These are phyloP conservation scores for Suillus subaureus DNA, from an alignment of 768 basidiomycete species.

Conservation along the genomic window DNA sequence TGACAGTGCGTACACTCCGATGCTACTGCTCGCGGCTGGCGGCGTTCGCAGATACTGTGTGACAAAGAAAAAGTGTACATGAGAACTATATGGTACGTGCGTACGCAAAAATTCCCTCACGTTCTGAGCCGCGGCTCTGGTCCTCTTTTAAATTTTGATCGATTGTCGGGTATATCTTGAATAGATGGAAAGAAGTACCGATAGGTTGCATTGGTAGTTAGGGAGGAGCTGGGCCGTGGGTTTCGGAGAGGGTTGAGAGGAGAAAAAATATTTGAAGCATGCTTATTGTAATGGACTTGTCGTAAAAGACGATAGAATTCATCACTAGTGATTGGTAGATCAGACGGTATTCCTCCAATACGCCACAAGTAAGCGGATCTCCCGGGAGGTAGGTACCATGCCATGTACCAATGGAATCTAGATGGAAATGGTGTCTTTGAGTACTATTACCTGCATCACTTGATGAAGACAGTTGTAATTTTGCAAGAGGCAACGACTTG, in stretches of 20 bases:
- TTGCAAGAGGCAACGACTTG: neutral
- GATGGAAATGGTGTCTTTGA: neutral
- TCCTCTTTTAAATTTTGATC: conserved; percentile 17
- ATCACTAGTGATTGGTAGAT: conserved; percentile 16
- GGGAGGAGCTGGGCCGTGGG: conserved; percentile 9
- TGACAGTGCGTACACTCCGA: conserved; percentile 28
- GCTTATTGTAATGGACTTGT: conserved; percentile 26
- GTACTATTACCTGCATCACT: neutral
- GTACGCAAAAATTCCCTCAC: conserved; percentile 20
- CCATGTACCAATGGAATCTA: neutral
- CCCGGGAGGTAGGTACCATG: neutral
- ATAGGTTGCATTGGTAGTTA: conserved; percentile 23
- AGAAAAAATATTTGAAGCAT: conserved; percentile 31
- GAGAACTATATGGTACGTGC: conserved; percentile 5
- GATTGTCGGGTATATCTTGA: conserved; percentile 11
- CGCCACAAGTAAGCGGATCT: neutral
- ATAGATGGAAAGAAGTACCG: conserved; percentile 25
- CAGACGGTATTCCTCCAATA: neutral
- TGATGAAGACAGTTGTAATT: neutral
- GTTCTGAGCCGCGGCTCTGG: conserved; percentile 24
- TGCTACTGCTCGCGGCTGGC: conserved; percentile 24
- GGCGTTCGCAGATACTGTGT: conserved; percentile 26
- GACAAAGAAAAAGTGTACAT: conserved; percentile 4
- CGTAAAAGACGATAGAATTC: conserved; percentile 29
- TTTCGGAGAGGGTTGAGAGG: conserved; percentile 34